Base-by-base conservation (phyloP, 495 filamentous ascomycete genomes). In the Podospora australis region DNA sequence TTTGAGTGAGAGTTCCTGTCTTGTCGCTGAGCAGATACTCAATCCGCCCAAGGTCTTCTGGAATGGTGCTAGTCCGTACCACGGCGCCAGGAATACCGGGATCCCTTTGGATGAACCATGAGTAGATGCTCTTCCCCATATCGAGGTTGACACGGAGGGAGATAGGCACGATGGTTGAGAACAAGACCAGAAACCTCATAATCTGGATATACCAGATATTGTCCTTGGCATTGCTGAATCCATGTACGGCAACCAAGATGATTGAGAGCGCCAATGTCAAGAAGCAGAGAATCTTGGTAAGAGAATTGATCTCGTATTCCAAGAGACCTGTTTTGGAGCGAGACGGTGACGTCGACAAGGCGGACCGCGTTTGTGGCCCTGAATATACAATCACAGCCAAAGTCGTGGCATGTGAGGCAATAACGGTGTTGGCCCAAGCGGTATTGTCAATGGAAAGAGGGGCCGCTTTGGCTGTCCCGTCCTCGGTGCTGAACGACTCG, bases 11-110 rank as follows among this genome's bases (percentile, higher is more conserved):
- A 9, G 92, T 99, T 7, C 92, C 92, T 7, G 92, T 99, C 66
- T 99, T 99, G 65, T 99, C 92, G 49, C 87, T 96, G 11, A 99
- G 76, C 9, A 99, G 75, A 59, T 97, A 99, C 67, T 99, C 92
- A 34, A 99, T 91, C 32, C 92, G 77, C 13, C 92, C 92, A 11
- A 99, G 71, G 61, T 99, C 92, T 64, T 99, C 92, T 0, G 92
- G 92, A 35, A 99, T 99, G 2, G 92, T 99, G 57, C 88, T 95
- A 5, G 92, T 99, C 46, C 92, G 78, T 10, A 99, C 92, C 1
- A 99, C 87, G 2, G 94, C 91, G 4, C 83, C 91, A 1, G 85
- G 80, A 25, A 99, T 97, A 36, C 84, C 90, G 26, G 82, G 72
- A 62, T 99, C 92, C 44, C 82, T 72, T 62, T 99, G 88, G 55